Evolutionary conservation across 176 grass and related monocot species (phyloP).

Genomic region (Oryza australiensis): DNA sequence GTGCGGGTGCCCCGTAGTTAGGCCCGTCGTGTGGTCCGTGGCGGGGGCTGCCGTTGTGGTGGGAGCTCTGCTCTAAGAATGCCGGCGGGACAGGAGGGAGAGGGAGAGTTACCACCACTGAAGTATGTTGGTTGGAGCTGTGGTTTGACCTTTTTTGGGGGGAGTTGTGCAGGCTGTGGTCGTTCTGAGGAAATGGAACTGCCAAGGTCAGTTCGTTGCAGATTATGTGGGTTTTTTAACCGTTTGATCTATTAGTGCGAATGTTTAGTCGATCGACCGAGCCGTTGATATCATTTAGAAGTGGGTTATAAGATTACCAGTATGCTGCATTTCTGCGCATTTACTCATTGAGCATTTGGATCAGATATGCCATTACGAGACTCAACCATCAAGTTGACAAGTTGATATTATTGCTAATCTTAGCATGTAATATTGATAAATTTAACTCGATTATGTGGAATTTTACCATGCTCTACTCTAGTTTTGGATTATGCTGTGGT

Average conservation of each 20-base stretch:
- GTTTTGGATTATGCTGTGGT: not conserved
- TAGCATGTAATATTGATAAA: not conserved
- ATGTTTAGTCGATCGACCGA: not conserved
- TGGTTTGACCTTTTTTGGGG: conserved; percentile 15
- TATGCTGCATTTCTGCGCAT: not conserved
- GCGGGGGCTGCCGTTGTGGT: no score
- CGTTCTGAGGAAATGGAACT: conserved; percentile 78
- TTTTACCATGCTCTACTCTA: not conserved
- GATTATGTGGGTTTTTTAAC: conserved; percentile 4
- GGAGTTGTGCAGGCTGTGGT: conserved; percentile 62
- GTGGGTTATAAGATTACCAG: not conserved
- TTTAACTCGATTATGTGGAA: not conserved
- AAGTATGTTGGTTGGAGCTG: not conserved
- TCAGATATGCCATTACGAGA: not conserved
- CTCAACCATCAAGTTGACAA: not conserved
- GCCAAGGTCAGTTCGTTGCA: conserved; percentile 37
- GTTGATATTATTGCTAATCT: not conserved
- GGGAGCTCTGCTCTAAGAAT: no score
- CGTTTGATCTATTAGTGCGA: not conserved
- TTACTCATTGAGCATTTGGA: conserved; percentile 8
- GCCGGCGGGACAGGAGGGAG: no score
- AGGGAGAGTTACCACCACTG: not conserved
- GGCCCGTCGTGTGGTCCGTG: no score
- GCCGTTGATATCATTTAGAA: not conserved
- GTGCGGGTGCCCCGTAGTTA: no score